phyloP scores from a whole-genome alignment of 2,329 filamentous ascomycete species.

The Hypoxylon sp. region DNA sequence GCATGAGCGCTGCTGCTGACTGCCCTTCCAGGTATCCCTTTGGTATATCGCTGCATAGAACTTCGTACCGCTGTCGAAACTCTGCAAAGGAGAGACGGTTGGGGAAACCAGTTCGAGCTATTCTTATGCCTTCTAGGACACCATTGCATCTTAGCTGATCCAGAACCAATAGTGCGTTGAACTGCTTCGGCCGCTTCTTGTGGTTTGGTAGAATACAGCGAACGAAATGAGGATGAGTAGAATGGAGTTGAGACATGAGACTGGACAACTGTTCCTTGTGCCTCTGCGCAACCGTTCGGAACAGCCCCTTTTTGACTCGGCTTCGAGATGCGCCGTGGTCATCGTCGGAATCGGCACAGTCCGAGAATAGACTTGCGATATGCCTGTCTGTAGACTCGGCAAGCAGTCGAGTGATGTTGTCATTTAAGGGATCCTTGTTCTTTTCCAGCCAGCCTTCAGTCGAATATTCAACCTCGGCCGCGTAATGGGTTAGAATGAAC shows the following conservation, averaged over 20 bases:
- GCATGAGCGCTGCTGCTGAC: constrained; percentile 81
- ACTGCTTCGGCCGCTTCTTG: constrained; percentile 94
- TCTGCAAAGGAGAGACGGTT: constrained; percentile 92
- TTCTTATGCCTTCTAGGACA: constrained; percentile 98
- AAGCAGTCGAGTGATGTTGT: constrained; percentile 91
- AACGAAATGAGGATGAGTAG: constrained; percentile 97
- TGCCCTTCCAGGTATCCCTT: constrained; percentile 93
- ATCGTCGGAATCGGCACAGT: constrained; percentile 85
- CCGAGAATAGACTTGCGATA: constrained; percentile 82
- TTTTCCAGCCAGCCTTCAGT: constrained; percentile 97
- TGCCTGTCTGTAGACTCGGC: constrained; percentile 84
- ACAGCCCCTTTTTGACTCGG: constrained; percentile 94
- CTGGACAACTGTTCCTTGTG: constrained; percentile 99
- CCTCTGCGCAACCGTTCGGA: constrained; percentile 93
- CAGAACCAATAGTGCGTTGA: constrained; percentile 89
- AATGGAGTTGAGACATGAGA: constrained; percentile 92
- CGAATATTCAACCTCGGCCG: constrained; percentile 95
- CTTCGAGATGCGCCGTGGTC: constrained; percentile 72
- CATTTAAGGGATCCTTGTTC: constrained; percentile 98
- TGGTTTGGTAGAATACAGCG: constrained; percentile 98
- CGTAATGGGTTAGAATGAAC: constrained; percentile 96
- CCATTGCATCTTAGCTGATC: constrained; percentile 98
- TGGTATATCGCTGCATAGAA: constrained; percentile 87
- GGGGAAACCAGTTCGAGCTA: constrained; percentile 95
- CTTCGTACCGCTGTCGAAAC: constrained; percentile 94